Conservation (phyloP, 2,329 filamentous ascomycete species). For the Lasiodiplodia citricola region DNA sequence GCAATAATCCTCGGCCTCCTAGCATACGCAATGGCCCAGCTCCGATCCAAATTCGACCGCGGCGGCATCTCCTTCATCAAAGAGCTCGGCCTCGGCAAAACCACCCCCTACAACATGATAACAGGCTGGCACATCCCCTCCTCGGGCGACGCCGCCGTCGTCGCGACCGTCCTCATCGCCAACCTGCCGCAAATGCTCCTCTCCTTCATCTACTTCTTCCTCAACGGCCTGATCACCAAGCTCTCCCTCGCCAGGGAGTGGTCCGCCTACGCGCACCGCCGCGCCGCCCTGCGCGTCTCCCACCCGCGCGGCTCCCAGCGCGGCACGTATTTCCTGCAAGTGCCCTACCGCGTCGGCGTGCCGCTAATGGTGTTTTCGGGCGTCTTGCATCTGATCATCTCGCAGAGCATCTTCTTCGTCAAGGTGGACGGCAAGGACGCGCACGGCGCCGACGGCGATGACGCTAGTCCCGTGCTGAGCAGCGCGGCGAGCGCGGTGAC, state of each 20-base stretch:
- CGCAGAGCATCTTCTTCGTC: conserved; percentile 50
- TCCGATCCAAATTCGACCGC: not conserved
- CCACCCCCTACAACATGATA: not conserved
- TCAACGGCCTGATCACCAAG: conserved; percentile 53
- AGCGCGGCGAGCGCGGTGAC: not conserved
- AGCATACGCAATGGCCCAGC: rapidly evolving
- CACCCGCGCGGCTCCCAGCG: conserved; percentile 43
- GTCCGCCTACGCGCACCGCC: conserved; percentile 41
- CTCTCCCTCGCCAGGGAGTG: conserved; percentile 58
- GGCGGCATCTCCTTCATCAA: not conserved
- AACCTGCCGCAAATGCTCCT: conserved; percentile 39
- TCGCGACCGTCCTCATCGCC: not conserved
- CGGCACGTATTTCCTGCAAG: conserved; percentile 47
- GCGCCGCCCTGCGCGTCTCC: conserved; percentile 47
- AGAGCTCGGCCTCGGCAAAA: not conserved
- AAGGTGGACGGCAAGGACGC: conserved; percentile 32
- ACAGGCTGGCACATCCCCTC: not conserved
- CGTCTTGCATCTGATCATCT: conserved; percentile 51
- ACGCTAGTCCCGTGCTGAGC: no score
- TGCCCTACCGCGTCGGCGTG: conserved; percentile 46
- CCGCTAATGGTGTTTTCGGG: conserved; percentile 43
- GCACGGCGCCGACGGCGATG: not conserved
- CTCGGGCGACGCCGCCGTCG: not conserved
- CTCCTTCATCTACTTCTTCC: conserved; percentile 53
- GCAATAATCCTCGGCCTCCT: not conserved